Conservation (phyloP, 345 rosid genomes). For the Dipteronia sinensis region DNA sequence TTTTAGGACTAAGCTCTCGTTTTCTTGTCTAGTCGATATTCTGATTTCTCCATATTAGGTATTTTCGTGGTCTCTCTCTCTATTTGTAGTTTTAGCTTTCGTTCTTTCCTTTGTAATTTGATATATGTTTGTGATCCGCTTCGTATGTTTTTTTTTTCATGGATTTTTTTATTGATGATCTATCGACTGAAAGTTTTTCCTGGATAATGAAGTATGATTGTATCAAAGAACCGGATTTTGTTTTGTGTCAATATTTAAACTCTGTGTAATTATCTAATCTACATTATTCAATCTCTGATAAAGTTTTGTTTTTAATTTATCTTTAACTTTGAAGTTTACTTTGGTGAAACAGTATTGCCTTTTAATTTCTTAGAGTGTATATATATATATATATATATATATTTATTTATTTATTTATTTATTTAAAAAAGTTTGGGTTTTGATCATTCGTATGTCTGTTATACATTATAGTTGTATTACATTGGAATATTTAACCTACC, state of each 20-base stretch:
- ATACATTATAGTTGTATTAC: not conserved
- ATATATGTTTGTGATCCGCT: not conserved
- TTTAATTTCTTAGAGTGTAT: not conserved
- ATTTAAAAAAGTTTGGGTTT: not conserved
- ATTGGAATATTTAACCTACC: constrained; percentile 1
- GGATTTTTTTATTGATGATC: not conserved
- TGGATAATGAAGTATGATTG: not conserved
- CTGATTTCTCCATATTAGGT: constrained; percentile 11
- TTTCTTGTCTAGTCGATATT: not conserved
- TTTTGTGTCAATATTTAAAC: not conserved
- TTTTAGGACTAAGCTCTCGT: not conserved
- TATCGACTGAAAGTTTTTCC: not conserved
- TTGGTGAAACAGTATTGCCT: not conserved
- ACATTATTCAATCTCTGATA: not conserved
- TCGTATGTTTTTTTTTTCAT: not conserved
- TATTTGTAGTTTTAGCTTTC: not conserved
- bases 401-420: too few relatives aligned
- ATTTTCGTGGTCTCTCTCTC: not conserved
- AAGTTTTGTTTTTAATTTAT: too few relatives aligned
- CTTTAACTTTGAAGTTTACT: too few relatives aligned
- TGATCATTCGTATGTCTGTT: not conserved
- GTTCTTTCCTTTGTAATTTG: not conserved
- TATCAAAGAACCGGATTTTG: not conserved
- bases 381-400: too few relatives aligned
- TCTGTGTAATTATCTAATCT: not conserved